Evolutionary conservation across 1,284 basidiomycete genomes (phyloP), one percentile per base, ranked within the genome.

Genomic region (Neolentinus lepideus): DNA sequence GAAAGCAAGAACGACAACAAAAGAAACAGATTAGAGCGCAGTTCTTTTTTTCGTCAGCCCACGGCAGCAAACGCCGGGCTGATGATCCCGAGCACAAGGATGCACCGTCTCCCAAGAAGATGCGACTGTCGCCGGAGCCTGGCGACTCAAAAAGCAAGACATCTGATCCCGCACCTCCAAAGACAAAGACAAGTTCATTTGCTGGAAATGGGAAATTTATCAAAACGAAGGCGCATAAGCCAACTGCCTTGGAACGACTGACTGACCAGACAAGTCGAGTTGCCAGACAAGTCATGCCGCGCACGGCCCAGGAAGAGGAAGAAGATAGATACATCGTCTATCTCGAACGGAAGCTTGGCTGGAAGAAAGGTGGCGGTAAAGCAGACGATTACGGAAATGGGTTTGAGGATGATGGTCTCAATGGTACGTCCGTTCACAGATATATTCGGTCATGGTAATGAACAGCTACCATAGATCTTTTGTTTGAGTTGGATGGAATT

Each of bases 241-340:
- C 61, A 33, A 69, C 67, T 1, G 65, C 70, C 0, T 63, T 76
- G 6, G 71, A 75, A 55, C 75, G 69, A 58, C 66, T 74, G 21
- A 63, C 59, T 1, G 57, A 51, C 11, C 61, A 64, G 27, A 53
- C 66, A 6, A 56, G 55, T 48, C 58, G 24, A 19, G 45, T 55
- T 22, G 59, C 61, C n/a, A 50, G 22, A 25, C 24, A 14, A 50
- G 22, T 29, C n/a, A 19, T 19, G 43, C 60, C 67, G 16, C 71
- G 67, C 45, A 71, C 66, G 12, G 75, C 68, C 57, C 64, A 72
- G 55, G 79, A 85, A 59, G 74, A 79, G 46, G 75, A 83, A 27
- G 92, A 93, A 61, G 90, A 92, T 62, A 75, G 76, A 1, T 89
- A 92, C 65, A 94, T 93, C 51, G 77, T 81, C 1, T 84, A 88